These are phyloP conservation scores for Suillus weaverae DNA, from an alignment of 768 basidiomycete genomes.

Conservation along the genomic window DNA sequence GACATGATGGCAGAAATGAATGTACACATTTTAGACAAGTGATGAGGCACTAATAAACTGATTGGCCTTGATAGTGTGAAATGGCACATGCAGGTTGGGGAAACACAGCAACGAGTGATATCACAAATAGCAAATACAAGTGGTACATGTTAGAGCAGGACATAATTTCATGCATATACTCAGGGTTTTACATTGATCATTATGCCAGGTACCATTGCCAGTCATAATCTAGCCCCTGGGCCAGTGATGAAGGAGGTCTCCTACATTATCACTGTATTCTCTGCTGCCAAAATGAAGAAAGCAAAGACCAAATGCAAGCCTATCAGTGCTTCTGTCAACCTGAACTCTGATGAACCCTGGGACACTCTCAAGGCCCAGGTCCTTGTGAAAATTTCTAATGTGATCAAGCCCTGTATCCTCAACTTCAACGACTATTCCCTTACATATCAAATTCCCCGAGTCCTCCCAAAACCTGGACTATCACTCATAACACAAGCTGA, in stretches of 20 bases:
- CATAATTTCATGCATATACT: background rate
- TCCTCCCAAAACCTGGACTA: background rate
- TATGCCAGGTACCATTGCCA: background rate
- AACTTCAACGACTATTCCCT: background rate
- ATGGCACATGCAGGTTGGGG: background rate
- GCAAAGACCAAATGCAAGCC: background rate
- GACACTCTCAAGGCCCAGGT: conserved; percentile 9
- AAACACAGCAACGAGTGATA: background rate
- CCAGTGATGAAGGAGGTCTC: background rate
- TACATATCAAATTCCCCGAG: background rate
- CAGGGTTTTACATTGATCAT: background rate
- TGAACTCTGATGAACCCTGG: background rate
- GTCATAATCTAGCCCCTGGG: background rate
- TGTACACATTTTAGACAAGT: background rate
- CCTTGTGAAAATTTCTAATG: background rate
- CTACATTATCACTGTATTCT: background rate
- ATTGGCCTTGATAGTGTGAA: too few relatives aligned
- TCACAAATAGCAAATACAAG: background rate
- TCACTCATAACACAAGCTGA: background rate
- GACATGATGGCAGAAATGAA: background rate
- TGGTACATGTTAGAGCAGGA: background rate
- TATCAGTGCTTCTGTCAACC: background rate
- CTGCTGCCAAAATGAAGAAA: background rate
- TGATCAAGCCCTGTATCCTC: background rate
- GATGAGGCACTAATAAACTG: too few relatives aligned